Evolutionary conservation across 805 yeast genomes (phyloP), one percentile per base, ranked within the genome.

Genomic region (Kluyveromyces wickerhamii): DNA sequence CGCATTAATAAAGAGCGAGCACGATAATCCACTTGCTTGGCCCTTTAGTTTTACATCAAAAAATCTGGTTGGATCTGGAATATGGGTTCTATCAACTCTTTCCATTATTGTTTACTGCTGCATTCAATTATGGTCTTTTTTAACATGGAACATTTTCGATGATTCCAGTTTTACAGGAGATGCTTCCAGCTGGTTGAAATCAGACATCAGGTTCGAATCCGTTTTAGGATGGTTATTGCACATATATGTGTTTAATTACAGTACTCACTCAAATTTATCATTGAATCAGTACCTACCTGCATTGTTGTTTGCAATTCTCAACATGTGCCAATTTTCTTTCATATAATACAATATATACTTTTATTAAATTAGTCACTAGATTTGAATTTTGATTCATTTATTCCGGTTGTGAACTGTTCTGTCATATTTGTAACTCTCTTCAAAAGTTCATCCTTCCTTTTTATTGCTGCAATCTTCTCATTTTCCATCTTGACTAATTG

Each of bases 381-480:
- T 23, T 26, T 19, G 17, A 19, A 10, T 8, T 30, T 30, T 9
- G 26, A 30, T 7, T 30, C 26, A 16, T 21, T 30, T 23, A 65
- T 47, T 12, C 65, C 66, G 3, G 47, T 49, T 1, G 63, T 60
- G 37, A 65, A 63, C 7, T 71, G 69, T 29, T 73, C 48, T 16
- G 86, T 85, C 45, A 87, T 57, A 1, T 65, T 69, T 56, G 83
- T 83, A 33, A 86, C 78, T 62, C 74, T 70, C 10, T 63, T 60
- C 37, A 78, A 56, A 23, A 86, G 57, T 26, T 65, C 62, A 41
- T 83, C 87, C 44, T 86, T 85, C 47, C 75, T 73, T 44, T 66
- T 47, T 7, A 81, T 69, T 7, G 79, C 78, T 20, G 60, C 62
- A 10, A 69, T 59, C 41, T 84, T 73, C 36, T 72, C 69, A 15